Evolutionary conservation across 257 asterid species (phyloP), one percentile per base, ranked within the genome.

Genomic region (Solanum tarapatanum): DNA sequence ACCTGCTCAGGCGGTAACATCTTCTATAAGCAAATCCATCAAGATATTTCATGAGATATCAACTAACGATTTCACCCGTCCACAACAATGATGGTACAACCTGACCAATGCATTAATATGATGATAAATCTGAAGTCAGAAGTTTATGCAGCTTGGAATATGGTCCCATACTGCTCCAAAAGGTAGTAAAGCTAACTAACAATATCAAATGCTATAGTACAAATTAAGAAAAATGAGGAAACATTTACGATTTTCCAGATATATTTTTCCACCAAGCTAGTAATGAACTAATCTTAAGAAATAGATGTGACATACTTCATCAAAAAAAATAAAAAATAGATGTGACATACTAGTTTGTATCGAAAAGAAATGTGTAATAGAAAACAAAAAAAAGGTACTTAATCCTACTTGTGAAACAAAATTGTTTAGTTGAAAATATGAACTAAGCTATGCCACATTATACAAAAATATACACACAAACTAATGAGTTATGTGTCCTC

Each of bases 391-490:
- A 36, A 30, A 51, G 39, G n/a, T 30, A 9, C 85, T 30, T 82
- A 48, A 48, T 82, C 85, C 85, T 82, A 82, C 85, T 82, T 82
- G 4, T 28, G 39, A 48, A 82, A 30, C 69, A 82, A 51, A 48
- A 45, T 82, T 24, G 43, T 82, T 17, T 30, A 82, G 73, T 32
- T 76, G 86, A 33, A 23, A 69, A 21, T 75, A 55, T 85, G 48
- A 88, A 51, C 70, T 37, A 79, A 16, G 89, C 41, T 74, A 86
- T 74, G 48, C 73, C 72, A 64, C 89, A 90, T 30, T 79, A 51
- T 75, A n/a, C 58, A 80, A 55, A 64, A n/a, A 90, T 36, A 82
- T 37, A 87, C 37, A 86, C 21, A 36, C 35, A 85, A 33, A 51
- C 76, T 84, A 26, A 55, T 84, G 76, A 84, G 23, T 11, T 36